These are phyloP conservation scores for Botrytis hyacinthi DNA, from an alignment of 2,329 filamentous ascomycete genomes.

Conservation along the genomic window DNA sequence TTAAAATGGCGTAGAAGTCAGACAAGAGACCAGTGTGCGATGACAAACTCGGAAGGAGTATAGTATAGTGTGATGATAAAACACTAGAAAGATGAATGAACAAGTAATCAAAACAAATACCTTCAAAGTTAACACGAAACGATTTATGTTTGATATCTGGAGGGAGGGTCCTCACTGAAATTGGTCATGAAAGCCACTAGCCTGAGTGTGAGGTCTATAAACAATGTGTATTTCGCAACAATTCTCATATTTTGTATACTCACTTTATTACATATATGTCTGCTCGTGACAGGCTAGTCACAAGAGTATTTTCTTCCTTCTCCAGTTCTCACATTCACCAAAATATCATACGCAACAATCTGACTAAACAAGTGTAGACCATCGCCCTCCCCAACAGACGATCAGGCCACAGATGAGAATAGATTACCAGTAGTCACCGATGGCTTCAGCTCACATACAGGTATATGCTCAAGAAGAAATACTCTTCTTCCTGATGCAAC, in stretches of 20 bases:
- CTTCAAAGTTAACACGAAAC: not conserved
- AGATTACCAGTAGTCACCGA: not conserved
- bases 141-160: not conserved
- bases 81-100: not conserved
- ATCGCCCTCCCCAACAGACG: not conserved
- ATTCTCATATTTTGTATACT: not conserved
- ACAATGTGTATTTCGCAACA: not conserved
- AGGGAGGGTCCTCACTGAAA: not conserved
- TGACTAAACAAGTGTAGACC: not conserved
- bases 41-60: not conserved
- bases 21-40: not conserved
- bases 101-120: not conserved
- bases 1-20: not conserved
- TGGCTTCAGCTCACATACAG: too few relatives aligned
- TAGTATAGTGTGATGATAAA: conserved; percentile 1
- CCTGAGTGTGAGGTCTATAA: not conserved
- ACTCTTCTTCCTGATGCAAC: not conserved
- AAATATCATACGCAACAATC: not conserved
- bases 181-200: not conserved
- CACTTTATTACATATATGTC: not conserved
- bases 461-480: not conserved
- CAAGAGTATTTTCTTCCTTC: not conserved
- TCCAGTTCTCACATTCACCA: not conserved
- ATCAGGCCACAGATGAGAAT: not conserved
- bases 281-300: not conserved